Evolutionary conservation across 345 rosid species (phyloP).

Genomic region (Aegle marmelos): DNA sequence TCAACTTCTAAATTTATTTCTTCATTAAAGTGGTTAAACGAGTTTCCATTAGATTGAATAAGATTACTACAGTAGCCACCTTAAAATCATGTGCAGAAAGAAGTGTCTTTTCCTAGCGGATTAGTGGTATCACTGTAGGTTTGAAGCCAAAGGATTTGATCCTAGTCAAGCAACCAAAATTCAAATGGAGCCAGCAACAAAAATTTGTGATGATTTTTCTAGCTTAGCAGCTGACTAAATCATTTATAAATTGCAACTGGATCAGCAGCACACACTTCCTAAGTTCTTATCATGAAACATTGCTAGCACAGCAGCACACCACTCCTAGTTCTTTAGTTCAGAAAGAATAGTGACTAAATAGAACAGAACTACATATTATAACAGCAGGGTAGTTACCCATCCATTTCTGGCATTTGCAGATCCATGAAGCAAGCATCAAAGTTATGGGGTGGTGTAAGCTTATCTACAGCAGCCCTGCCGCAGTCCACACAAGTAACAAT

Average conservation of each 20-base stretch:
- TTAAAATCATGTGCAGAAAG: not conserved
- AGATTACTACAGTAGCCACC: too few relatives aligned
- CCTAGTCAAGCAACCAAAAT: not conserved
- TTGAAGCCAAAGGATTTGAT: not conserved
- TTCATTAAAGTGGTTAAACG: not conserved
- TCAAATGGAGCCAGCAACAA: not conserved
- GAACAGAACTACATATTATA: not conserved
- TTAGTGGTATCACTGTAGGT: not conserved
- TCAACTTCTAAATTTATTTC: not conserved
- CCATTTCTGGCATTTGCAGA: constrained; percentile 96
- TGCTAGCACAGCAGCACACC: not conserved
- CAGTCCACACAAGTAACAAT: constrained; percentile 77
- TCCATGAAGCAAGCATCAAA: constrained; percentile 98
- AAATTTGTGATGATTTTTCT: not conserved
- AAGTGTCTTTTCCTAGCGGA: not conserved
- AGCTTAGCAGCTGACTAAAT: not conserved
- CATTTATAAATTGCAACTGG: not conserved
- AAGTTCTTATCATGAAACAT: not conserved
- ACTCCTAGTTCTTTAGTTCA: not conserved
- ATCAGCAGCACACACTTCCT: not conserved
- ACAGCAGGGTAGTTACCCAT: constrained; percentile 54
- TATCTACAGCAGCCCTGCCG: constrained; percentile 61
- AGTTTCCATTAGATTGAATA: not conserved
- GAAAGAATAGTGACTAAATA: not conserved
- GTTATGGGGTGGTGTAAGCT: constrained; percentile 77